These are phyloP conservation scores for Yamadazyma oceani DNA, from an alignment of 1,139 yeast species.

Conservation along the genomic window DNA sequence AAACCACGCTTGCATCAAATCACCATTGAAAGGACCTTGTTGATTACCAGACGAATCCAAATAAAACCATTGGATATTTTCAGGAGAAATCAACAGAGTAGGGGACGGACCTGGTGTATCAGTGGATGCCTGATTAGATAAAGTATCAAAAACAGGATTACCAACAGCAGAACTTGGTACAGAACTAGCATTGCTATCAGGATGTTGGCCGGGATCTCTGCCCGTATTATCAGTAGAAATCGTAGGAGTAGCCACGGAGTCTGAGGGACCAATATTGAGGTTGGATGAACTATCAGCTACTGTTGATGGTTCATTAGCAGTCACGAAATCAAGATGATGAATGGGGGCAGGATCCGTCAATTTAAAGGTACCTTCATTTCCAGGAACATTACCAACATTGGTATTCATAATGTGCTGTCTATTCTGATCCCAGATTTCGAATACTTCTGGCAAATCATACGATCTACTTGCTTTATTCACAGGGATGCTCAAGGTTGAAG, in stretches of 20 bases:
- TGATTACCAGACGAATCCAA: slow-evolving; percentile 67
- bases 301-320: neutral
- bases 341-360: slow-evolving; percentile 31
- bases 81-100: slow-evolving; percentile 21
- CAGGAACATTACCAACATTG: slow-evolving; percentile 9
- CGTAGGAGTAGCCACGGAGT: neutral
- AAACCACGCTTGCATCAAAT: slow-evolving; percentile 79
- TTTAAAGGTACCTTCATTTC: slow-evolving; percentile 31
- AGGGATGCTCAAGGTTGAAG: slow-evolving; percentile 26
- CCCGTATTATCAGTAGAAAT: neutral
- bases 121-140: neutral
- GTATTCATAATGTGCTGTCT: slow-evolving; percentile 31
- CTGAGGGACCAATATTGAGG: neutral
- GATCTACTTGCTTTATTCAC: slow-evolving; percentile 37
- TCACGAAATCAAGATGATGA: slow-evolving; percentile 33
- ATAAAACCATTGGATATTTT: slow-evolving; percentile 65
- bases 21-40: slow-evolving; percentile 81
- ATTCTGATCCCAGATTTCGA: slow-evolving; percentile 52
- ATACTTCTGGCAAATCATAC: slow-evolving; percentile 54
- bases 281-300: neutral
- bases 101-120: neutral
- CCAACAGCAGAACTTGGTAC: slow-evolving; percentile 1
- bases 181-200: neutral
- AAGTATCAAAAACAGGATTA: too few species aligned
- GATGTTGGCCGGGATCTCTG: neutral